phyloP scores from a whole-genome alignment of 2,329 filamentous ascomycete genomes.

The Hypoxylon sp. region DNA sequence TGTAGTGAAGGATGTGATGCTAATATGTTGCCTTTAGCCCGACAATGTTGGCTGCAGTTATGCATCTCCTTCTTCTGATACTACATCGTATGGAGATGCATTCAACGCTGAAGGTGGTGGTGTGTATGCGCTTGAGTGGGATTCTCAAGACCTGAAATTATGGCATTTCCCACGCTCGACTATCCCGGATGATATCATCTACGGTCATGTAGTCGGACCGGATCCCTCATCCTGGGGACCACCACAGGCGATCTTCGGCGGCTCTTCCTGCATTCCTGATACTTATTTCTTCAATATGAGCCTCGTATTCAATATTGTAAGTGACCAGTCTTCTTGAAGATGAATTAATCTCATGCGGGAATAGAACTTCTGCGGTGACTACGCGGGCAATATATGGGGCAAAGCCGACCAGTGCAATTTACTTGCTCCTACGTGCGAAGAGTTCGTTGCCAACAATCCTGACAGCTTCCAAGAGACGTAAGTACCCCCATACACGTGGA shows the following conservation, averaged over 20 bases:
- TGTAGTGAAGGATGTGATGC: neutral
- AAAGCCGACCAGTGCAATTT: constrained; percentile 57
- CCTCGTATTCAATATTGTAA: constrained; percentile 78
- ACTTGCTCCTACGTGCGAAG: constrained; percentile 61
- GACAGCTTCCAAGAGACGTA: constrained; percentile 59
- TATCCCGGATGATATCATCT: constrained; percentile 76
- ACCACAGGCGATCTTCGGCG: constrained; percentile 79
- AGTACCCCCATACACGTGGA: constrained; percentile 36
- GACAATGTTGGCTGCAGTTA: constrained; percentile 65
- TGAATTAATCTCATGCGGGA: constrained; percentile 12
- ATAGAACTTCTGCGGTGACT: constrained; percentile 82
- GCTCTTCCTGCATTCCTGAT: constrained; percentile 74
- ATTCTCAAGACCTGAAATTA: constrained; percentile 74
- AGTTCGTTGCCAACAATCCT: constrained; percentile 64
- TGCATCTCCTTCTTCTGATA: constrained; percentile 58
- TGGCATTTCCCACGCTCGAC: constrained; percentile 80
- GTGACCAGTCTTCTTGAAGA: constrained; percentile 9
- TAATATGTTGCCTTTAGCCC: constrained; percentile 54
- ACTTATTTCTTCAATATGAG: constrained; percentile 76
- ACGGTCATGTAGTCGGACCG: constrained; percentile 64
- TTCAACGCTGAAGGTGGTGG: constrained; percentile 79
- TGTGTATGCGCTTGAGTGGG: constrained; percentile 81
- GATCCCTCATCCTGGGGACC: constrained; percentile 76
- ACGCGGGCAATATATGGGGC: constrained; percentile 69
- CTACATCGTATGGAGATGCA: constrained; percentile 69